Base-by-base conservation (phyloP, 352 stramenopile genomes). In the Porosira glacialis region DNA sequence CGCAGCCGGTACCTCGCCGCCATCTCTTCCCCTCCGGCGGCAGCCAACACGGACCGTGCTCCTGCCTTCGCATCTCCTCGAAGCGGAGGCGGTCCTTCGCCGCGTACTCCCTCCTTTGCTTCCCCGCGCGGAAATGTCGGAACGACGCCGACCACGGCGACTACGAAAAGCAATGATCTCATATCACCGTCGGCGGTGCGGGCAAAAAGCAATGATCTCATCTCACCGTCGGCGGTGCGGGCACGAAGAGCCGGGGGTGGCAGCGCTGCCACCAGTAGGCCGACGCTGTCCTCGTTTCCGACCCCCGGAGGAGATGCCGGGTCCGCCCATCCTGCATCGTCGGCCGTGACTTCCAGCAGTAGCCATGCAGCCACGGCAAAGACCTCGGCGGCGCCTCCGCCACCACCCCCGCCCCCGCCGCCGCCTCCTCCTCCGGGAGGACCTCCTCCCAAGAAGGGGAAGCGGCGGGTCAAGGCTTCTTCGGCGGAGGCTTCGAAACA, bases 351-450 rank as follows among this genome's bases (percentile, higher is more conserved):
- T n/a, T n/a, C n/a, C n/a, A n/a, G n/a, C n/a, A n/a, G n/a, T n/a
- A n/a, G n/a, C n/a, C n/a, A n/a, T n/a, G n/a, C n/a, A n/a, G n/a
- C n/a, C n/a, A n/a, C n/a, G n/a, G n/a, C n/a, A n/a, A n/a, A n/a
- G n/a, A n/a, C n/a, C n/a, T n/a, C n/a, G n/a, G n/a, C n/a, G n/a
- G 48, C 24, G 19, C 24, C 19, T n/a, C 22, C 7, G 26, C 10
- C 6, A 56, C 13, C 15, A 13, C 6, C 31, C 1, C 31, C 50
- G 2, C 24, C 36, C 3, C 30, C 63, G 17, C 65, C 65, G 0
- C 69, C 69, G 7, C 69, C 69, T 0, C 70, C 69, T 30, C 69
- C 69, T 15, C 69, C 70, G 22, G 55, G 61, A 33, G 70, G 70
- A 24, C 50, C 63, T 15, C 70, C 70, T 39, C 56, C 63, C 30